These are phyloP conservation scores for Phytophthora europaea DNA, from an alignment of 352 stramenopile species.

Conservation along the genomic window DNA sequence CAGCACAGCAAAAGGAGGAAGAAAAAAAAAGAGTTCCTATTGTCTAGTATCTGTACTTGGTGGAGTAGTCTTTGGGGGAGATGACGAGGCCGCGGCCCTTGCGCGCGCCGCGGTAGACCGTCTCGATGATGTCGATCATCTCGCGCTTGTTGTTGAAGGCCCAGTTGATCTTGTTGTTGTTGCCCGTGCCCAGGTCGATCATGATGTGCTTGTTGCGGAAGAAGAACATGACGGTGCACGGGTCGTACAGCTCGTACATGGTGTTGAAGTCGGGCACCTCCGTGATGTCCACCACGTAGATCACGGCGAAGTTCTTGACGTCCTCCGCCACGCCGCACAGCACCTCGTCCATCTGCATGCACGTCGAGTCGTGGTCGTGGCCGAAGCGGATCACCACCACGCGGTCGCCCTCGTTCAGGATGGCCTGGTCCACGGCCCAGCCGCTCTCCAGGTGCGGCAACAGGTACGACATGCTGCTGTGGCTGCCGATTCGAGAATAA, in stretches of 20 bases:
- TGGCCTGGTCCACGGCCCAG: constrained; percentile 99
- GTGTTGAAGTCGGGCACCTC: constrained; percentile 99
- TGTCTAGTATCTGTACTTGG: constrained; percentile 97
- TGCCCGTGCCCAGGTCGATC: constrained; percentile 99
- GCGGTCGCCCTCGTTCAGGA: constrained; percentile 98
- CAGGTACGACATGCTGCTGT: constrained; percentile 95
- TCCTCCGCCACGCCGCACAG: constrained; percentile 97
- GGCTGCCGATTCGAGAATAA: constrained; percentile 8
- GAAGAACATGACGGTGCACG: constrained; percentile 99
- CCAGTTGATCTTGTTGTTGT: constrained; percentile 99
- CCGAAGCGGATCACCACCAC: constrained; percentile 99
- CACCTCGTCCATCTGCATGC: constrained; percentile 99
- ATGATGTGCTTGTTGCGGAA: constrained; percentile 99
- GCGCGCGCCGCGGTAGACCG: constrained; percentile 97
- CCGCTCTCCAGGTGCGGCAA: constrained; percentile 97
- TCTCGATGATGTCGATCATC: constrained; percentile 99
- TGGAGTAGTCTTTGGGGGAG: constrained; percentile 99
- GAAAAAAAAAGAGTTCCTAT: constrained; percentile 13
- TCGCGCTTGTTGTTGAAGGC: constrained; percentile 98
- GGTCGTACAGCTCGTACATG: constrained; percentile 99
- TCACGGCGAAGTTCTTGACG: constrained; percentile 99
- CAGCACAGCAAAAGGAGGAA: constrained; percentile 10
- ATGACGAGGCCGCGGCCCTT: constrained; percentile 99
- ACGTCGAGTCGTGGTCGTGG: constrained; percentile 97
- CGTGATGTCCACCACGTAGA: constrained; percentile 97